Percentiles rank a stretch among this genome's conserved stretches.
phyloP scores from a whole-genome alignment of 2,329 filamentous ascomycete genomes.

The Phialocephala subalpina region DNA sequence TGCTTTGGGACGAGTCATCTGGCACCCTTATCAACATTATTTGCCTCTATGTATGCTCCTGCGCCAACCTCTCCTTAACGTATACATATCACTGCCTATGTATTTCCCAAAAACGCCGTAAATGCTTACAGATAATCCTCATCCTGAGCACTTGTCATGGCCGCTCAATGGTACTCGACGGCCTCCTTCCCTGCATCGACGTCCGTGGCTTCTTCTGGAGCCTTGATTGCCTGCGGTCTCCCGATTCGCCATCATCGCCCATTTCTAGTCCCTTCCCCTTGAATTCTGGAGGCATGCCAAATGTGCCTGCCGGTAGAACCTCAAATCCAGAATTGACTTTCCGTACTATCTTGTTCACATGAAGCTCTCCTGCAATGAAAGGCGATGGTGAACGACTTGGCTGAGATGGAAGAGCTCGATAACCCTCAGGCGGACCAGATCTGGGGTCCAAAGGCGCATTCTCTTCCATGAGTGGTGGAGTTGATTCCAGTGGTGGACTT shows the following conservation, averaged over 20 bases:
- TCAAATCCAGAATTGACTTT: constrained; percentile 51
- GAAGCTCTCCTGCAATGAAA: constrained; percentile 47
- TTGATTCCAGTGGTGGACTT: constrained; percentile 20
- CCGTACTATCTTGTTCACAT: constrained; percentile 46
- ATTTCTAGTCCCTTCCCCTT: constrained; percentile 27
- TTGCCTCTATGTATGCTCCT: neutral
- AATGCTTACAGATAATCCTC: neutral
- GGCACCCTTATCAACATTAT: neutral
- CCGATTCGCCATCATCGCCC: constrained; percentile 29
- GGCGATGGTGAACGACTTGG: constrained; percentile 36
- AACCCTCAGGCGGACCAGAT: neutral
- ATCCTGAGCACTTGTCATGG: constrained; percentile 18
- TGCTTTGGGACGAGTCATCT: neutral
- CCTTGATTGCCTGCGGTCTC: constrained; percentile 46
- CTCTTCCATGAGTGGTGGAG: neutral
- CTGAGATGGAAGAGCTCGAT: neutral
- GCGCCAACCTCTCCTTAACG: neutral
- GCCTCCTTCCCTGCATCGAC: constrained; percentile 28
- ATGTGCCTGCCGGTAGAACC: constrained; percentile 50
- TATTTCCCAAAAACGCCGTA: constrained; percentile 1
- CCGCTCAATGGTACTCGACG: constrained; percentile 25
- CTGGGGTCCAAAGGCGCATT: neutral
- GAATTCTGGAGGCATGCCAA: constrained; percentile 37
- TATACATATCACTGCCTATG: neutral
- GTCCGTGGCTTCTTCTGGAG: constrained; percentile 51